Conservation (phyloP, 2,329 filamentous ascomycete species). For the Podosphaera leucotricha region DNA sequence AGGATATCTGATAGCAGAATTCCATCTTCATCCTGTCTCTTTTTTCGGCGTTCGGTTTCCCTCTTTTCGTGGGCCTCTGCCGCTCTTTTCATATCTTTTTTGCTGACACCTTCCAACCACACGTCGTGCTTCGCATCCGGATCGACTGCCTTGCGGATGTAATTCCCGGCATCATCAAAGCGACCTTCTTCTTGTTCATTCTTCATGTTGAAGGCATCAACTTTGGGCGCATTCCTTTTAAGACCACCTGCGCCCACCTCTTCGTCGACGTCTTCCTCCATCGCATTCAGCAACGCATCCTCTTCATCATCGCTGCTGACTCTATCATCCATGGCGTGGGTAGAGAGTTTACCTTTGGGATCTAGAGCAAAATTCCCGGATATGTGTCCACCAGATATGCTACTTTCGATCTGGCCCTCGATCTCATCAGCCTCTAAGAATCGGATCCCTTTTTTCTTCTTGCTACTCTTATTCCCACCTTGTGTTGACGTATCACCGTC, state of each 20-base stretch:
- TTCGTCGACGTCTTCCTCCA: slow-evolving; percentile 59
- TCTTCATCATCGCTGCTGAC: slow-evolving; percentile 36
- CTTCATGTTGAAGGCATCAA: slow-evolving; percentile 91
- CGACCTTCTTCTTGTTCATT: slow-evolving; percentile 75
- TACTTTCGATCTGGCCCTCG: slow-evolving; percentile 52
- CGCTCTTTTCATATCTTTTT: slow-evolving; percentile 78
- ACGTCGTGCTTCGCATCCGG: slow-evolving; percentile 76
- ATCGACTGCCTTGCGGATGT: slow-evolving; percentile 67
- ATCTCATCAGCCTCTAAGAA: slow-evolving; percentile 41
- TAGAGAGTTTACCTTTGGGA: slow-evolving; percentile 22
- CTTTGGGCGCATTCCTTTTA: slow-evolving; percentile 77
- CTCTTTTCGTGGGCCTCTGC: slow-evolving; percentile 70
- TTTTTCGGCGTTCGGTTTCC: slow-evolving; percentile 49
- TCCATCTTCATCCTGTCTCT: slow-evolving; percentile 50
- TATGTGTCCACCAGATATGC: slow-evolving; percentile 49
- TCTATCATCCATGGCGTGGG: slow-evolving; percentile 17
- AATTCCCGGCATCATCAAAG: slow-evolving; percentile 84
- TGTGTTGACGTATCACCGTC: slow-evolving; percentile 29
- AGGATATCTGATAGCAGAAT: slow-evolving; percentile 52
- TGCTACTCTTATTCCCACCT: slow-evolving; percentile 25
- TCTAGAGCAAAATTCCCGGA: slow-evolving; percentile 35
- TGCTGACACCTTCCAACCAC: slow-evolving; percentile 81
- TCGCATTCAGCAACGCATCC: slow-evolving; percentile 50
- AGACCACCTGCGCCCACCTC: slow-evolving; percentile 78
- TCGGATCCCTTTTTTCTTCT: slow-evolving; percentile 37